Conservation (phyloP, 768 basidiomycete species). For the Panaeolus papilionaceus region DNA sequence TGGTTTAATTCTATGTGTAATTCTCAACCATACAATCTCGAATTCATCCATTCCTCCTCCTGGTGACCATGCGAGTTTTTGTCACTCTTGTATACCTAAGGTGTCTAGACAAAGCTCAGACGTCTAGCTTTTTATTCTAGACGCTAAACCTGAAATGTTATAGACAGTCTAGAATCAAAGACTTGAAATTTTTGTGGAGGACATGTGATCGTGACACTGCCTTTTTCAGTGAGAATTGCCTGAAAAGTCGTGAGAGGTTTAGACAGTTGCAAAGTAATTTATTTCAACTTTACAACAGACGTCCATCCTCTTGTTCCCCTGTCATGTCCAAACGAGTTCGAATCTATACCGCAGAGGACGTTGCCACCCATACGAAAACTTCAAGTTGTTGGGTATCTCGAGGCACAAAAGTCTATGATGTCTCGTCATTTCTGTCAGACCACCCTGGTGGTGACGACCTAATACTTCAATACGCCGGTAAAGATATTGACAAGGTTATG, state of each 20-base stretch:
- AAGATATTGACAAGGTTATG: conserved; percentile 85
- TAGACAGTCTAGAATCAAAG: not conserved
- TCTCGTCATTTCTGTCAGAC: conserved; percentile 82
- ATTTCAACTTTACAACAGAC: not conserved
- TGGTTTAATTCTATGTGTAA: too few relatives aligned
- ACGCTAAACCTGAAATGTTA: not conserved
- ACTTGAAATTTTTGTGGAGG: not conserved
- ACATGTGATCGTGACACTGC: conserved; percentile 2
- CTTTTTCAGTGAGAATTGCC: not conserved
- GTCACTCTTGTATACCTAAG: too few relatives aligned
- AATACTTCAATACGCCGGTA: conserved; percentile 82
- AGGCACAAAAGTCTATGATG: conserved; percentile 87
- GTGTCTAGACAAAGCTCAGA: too few relatives aligned
- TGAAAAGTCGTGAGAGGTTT: conserved; percentile 13
- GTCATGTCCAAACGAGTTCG: conserved; percentile 71
- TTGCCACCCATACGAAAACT: conserved; percentile 63
- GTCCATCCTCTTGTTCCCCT: conserved; percentile 7
- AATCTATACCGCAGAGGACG: conserved; percentile 79
- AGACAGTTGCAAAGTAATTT: not conserved
- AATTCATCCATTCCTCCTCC: too few relatives aligned
- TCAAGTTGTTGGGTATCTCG: conserved; percentile 84
- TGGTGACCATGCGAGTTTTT: too few relatives aligned
- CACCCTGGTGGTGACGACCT: conserved; percentile 97
- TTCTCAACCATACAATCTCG: too few relatives aligned
- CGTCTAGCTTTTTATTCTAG: not conserved